Evolutionary conservation across 1,139 yeast genomes (phyloP), one percentile per base, ranked within the genome.

Genomic region (Hemisphaericaspora xylofermentans): DNA sequence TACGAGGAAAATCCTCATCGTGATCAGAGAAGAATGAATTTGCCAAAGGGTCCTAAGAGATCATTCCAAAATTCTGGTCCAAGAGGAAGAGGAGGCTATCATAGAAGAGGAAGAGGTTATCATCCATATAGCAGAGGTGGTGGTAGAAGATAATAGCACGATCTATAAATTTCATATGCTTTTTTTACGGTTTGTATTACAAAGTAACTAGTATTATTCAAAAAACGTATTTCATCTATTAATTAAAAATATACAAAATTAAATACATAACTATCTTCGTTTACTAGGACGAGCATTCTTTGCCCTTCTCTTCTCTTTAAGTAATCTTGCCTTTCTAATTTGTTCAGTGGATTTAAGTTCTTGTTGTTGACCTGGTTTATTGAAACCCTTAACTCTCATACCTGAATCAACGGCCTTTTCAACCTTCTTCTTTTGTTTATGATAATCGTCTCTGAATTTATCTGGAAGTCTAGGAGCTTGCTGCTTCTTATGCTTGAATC

Each of bases 391-490:
- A 42, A 88, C 88, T 22, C 64, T 61, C 31, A 78, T 60, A 38
- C 98, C 97, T 44, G 81, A 72, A 10, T 84, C 95, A 50, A 84
- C 58, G 4, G 98, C 98, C 53, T 80, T 81, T 38, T 78, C 80
- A 40, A 88, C 93, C 67, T 87, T 84, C 72, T 83, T 82, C 78
- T 86, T 83, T 61, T 93, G 96, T 51, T 75, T 75, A 45, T 82
- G 78, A 64, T 78, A 94, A 62, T 94, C 94, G 58, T 91, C 96
- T 64, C 98, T 80, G 52, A 71, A 82, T 64, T 78, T 89, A 58
- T 89, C 97, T 10, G 98, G 96, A 38, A 84, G 68, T 59, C 81
- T 87, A 37, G 99, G 99, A 2, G 97, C 93, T 50, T 78, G 78
- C 36, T 69, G 68, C 56, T 78, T 78, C 51, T 82, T 83, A 60